Conservation (phyloP, 1,139 yeast genomes). For the Pichia sp. region DNA sequence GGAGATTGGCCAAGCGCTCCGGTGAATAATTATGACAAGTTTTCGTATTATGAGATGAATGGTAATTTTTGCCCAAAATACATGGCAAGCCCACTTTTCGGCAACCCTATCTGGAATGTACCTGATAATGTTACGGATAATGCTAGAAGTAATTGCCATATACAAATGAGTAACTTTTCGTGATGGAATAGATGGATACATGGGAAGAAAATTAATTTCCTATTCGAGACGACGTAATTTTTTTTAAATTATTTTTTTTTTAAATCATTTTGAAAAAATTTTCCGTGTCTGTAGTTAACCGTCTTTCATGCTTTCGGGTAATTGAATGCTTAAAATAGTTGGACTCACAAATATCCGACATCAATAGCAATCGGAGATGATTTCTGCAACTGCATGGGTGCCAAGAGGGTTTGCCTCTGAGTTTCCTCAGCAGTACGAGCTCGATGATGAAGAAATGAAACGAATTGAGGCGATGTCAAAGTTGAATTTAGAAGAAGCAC, state of each 20-base stretch:
- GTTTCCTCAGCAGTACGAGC: constrained; percentile 82
- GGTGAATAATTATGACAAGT: neutral
- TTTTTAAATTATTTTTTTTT: neutral
- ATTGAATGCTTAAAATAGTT: neutral
- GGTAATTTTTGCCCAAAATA: neutral
- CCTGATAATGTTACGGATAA: neutral
- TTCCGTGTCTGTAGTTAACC: neutral
- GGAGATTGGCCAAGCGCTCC: neutral
- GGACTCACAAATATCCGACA: neutral
- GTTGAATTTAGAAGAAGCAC: constrained; percentile 73
- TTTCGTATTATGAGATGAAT: neutral
- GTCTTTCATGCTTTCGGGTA: no score
- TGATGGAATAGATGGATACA: neutral
- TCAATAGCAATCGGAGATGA: constrained; percentile 43
- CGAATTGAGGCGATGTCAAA: constrained; percentile 84
- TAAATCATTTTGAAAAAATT: neutral
- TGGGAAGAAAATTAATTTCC: constrained; percentile 1
- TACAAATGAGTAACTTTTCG: neutral
- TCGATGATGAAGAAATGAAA: constrained; percentile 89
- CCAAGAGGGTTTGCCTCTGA: constrained; percentile 95
- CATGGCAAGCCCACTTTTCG: constrained; percentile 4
- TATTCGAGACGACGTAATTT: constrained; percentile 1
- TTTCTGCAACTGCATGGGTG: constrained; percentile 92
- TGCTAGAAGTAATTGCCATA: neutral
- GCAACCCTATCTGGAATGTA: neutral